Evolutionary conservation across 2,329 filamentous ascomycete genomes (phyloP).

Genomic region (Epichloe festucae): DNA sequence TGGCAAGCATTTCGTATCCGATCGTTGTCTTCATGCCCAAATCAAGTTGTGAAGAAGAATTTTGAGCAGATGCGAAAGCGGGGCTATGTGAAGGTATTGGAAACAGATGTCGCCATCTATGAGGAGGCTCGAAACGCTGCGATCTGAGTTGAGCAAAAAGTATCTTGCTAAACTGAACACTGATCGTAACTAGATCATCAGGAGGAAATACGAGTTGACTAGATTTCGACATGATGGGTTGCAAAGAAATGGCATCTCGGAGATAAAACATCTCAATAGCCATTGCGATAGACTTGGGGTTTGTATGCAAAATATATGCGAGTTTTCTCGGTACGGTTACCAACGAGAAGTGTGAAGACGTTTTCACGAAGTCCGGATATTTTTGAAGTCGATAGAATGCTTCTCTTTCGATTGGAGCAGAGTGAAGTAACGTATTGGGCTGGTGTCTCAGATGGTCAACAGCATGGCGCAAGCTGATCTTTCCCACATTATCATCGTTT

Average conservation of each 20-base stretch:
- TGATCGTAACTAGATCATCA: conserved; percentile 64
- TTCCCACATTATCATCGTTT: conserved; percentile 2
- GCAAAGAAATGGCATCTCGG: conserved; percentile 65
- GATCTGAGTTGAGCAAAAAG: conserved; percentile 83
- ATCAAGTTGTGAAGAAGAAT: conserved; percentile 32
- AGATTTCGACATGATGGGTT: conserved; percentile 47
- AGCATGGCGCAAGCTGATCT: conserved; percentile 52
- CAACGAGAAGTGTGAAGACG: conserved; percentile 63
- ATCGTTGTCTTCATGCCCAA: conserved; percentile 81
- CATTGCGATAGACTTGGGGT: conserved; percentile 64
- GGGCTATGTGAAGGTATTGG: conserved; percentile 10
- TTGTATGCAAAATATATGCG: conserved; percentile 63
- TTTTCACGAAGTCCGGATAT: conserved; percentile 63
- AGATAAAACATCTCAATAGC: conserved; percentile 89
- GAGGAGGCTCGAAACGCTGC: conserved; percentile 62
- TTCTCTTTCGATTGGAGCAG: conserved; percentile 66
- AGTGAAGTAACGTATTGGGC: conserved; percentile 51
- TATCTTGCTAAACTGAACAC: conserved; percentile 73
- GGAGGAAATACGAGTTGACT: conserved; percentile 54
- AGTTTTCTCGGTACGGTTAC: conserved; percentile 69
- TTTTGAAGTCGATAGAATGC: conserved; percentile 80
- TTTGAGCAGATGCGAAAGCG: conserved; percentile 8
- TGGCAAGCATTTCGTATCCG: conserved; percentile 79
- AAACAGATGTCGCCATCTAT: conserved; percentile 29
- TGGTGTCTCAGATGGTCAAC: conserved; percentile 43